These are phyloP conservation scores for Flaveria floridana DNA, from an alignment of 140 eudicot species.

Conservation along the genomic window DNA sequence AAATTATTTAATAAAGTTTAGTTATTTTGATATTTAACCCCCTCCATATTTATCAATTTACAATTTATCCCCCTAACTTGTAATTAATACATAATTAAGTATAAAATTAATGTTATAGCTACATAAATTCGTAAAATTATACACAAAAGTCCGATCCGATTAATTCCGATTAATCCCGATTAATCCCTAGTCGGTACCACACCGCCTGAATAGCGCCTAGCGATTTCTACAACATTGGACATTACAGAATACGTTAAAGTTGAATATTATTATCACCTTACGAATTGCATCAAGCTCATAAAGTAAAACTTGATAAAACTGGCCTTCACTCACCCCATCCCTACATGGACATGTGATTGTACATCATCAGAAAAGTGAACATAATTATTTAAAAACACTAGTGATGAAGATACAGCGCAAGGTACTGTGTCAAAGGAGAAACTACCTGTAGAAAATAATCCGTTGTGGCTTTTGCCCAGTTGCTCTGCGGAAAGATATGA, in stretches of 20 bases:
- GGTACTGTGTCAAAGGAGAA: background rate
- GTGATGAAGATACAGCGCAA: background rate
- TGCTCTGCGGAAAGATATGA: constrained; percentile 76
- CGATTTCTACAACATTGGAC: too few relatives aligned
- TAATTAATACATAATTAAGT: too few relatives aligned
- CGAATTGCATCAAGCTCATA: constrained; percentile 94
- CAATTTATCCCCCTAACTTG: too few relatives aligned
- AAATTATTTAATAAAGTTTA: too few relatives aligned
- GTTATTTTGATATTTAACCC: too few relatives aligned
- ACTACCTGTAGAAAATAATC: constrained; percentile 73
- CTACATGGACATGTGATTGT: constrained; percentile 34
- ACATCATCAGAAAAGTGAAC: constrained; percentile 21
- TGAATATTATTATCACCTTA: constrained; percentile 46
- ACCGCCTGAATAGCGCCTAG: too few relatives aligned
- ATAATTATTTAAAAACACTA: background rate
- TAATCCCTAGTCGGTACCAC: too few relatives aligned
- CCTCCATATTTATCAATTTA: too few relatives aligned
- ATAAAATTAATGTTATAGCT: too few relatives aligned
- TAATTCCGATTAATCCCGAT: too few relatives aligned
- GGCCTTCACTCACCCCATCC: constrained; percentile 98
- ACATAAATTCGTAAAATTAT: too few relatives aligned
- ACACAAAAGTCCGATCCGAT: too few relatives aligned
- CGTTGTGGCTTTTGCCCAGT: constrained; percentile 84
- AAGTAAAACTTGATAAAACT: constrained; percentile 81
- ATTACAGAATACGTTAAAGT: background rate